phyloP scores from a whole-genome alignment of 345 rosid species.

The Eutrema yunnanense region DNA sequence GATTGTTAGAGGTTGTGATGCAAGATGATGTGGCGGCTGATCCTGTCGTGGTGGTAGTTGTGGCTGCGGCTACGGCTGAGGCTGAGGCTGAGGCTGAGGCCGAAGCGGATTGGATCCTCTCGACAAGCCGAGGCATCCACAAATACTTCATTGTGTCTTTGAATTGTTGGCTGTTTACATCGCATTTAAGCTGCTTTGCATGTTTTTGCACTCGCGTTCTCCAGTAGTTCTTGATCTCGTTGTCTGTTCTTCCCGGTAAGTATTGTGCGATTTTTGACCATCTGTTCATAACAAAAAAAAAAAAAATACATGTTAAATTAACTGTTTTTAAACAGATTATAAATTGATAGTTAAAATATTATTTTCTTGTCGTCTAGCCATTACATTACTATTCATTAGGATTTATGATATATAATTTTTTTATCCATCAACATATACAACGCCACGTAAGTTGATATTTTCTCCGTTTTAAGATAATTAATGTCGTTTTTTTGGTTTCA shows the following conservation, averaged over 20 bases:
- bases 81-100: constrained; percentile 15
- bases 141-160: constrained; percentile 70
- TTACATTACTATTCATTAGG: background rate
- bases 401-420: background rate
- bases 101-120: constrained; percentile 74
- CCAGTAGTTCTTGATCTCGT: constrained; percentile 97
- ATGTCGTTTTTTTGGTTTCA: background rate
- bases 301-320: background rate
- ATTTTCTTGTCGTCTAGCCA: background rate
- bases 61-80: background rate
- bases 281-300: constrained; percentile 22
- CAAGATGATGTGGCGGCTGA: constrained; percentile 31
- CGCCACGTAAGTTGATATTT: background rate
- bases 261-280: constrained; percentile 97
- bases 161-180: constrained; percentile 83
- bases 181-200: constrained; percentile 79
- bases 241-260: constrained; percentile 90
- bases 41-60: constrained; percentile 18
- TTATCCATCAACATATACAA: background rate
- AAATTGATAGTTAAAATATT: background rate
- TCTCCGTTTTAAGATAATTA: background rate
- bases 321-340: background rate
- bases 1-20: constrained; percentile 25
- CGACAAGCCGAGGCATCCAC: constrained; percentile 90
- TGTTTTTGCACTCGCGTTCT: constrained; percentile 95